Evolutionary conservation across 345 rosid genomes (phyloP).

Genomic region (Hibiscus tridactylites): DNA sequence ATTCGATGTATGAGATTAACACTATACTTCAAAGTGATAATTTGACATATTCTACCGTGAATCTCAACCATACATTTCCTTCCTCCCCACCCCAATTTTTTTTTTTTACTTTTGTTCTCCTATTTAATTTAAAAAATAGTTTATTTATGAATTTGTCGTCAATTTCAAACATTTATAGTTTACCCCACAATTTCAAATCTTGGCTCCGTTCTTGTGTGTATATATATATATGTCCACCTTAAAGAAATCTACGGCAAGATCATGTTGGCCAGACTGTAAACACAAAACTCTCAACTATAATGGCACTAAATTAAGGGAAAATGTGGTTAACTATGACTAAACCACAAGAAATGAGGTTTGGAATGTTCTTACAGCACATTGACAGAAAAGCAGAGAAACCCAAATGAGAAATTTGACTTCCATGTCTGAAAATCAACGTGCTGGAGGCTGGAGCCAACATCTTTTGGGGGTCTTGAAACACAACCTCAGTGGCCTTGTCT

Average conservation of each 20-base stretch:
- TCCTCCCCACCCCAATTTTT: too few relatives aligned
- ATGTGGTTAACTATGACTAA: neutral
- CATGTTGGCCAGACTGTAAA: slow-evolving; percentile 4
- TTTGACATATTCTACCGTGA: too few relatives aligned
- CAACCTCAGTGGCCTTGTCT: neutral
- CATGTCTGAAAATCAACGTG: neutral
- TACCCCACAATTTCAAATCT: too few relatives aligned
- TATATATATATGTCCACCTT: too few relatives aligned
- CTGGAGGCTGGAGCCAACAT: neutral
- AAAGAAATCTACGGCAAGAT: neutral
- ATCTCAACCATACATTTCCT: too few relatives aligned
- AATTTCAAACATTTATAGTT: too few relatives aligned
- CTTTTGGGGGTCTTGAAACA: neutral
- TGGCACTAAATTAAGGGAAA: neutral
- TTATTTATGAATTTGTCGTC: too few relatives aligned
- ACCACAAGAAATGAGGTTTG: neutral
- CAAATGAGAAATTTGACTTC: neutral
- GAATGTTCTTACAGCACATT: neutral
- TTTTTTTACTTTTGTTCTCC: too few relatives aligned
- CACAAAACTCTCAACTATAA: neutral
- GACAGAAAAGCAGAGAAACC: neutral
- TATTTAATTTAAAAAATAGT: too few relatives aligned
- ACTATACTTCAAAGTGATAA: too few relatives aligned
- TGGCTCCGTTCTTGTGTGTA: too few relatives aligned
- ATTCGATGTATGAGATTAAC: too few relatives aligned